Evolutionary conservation across 83 land plant species (phyloP).

Genomic region (Thuja plicata): DNA sequence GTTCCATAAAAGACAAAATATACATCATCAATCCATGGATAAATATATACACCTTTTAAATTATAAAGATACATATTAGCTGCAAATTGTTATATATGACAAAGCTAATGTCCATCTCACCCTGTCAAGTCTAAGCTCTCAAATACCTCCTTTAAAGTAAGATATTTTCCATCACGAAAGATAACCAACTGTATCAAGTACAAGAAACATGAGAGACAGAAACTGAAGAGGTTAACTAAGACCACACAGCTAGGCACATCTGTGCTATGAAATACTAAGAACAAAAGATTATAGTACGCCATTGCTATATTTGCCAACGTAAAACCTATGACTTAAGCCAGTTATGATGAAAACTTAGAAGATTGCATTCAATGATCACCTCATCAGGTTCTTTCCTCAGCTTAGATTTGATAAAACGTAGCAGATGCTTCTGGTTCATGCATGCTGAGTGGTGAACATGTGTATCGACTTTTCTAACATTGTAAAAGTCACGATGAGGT

Average conservation of each 20-base stretch:
- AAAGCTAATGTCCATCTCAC: conserved; percentile 26
- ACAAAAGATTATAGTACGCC: not conserved
- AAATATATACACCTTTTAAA: not conserved
- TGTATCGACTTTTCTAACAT: conserved; percentile 97
- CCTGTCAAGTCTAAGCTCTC: conserved; percentile 97
- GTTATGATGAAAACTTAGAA: not conserved
- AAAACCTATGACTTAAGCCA: not conserved
- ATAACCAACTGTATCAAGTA: conserved; percentile 81
- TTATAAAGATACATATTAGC: not conserved
- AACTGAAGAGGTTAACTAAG: not conserved
- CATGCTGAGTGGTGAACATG: conserved; percentile 99
- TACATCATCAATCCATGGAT: not conserved
- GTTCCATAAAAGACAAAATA: conserved; percentile 18
- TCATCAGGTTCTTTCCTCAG: conserved; percentile 95
- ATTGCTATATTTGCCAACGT: not conserved
- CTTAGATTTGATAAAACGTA: conserved; percentile 96
- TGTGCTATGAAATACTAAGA: not conserved
- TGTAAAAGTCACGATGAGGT: conserved; percentile 97
- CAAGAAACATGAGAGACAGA: not conserved
- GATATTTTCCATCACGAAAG: conserved; percentile 93
- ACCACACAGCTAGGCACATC: not conserved
- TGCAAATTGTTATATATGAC: not conserved
- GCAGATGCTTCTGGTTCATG: conserved; percentile 99
- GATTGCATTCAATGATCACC: conserved; percentile 36
- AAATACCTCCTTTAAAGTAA: conserved; percentile 96